Conservation (phyloP, 306 rosid species). For the Quercus parvula region DNA sequence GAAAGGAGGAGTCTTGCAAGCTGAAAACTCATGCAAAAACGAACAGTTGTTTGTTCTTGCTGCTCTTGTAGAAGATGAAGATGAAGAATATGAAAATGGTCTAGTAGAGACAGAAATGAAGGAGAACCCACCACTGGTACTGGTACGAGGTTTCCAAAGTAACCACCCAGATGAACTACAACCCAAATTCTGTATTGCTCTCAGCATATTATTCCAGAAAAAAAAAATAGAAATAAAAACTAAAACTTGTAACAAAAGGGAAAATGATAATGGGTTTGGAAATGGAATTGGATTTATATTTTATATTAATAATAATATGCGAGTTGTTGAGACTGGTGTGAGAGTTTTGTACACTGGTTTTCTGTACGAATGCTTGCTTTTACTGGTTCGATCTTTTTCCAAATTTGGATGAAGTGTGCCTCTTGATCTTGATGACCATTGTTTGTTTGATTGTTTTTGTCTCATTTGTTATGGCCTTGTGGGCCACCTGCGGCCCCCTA, state of each 20-base stretch:
- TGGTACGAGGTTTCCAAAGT: constrained; percentile 39
- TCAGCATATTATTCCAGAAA: constrained; percentile 44
- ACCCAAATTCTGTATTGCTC: constrained; percentile 50
- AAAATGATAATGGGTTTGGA: background rate
- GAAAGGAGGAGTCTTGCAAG: constrained; percentile 35
- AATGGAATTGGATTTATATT: background rate
- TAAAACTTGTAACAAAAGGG: background rate
- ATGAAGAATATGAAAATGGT: constrained; percentile 23
- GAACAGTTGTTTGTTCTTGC: constrained; percentile 12
- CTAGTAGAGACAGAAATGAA: constrained; percentile 34
- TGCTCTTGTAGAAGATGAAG: constrained; percentile 19
- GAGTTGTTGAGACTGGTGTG: too few relatives aligned
- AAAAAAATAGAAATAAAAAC: background rate
- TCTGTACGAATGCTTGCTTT: background rate
- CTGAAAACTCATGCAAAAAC: background rate
- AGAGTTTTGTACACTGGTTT: background rate
- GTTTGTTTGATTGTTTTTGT: too few relatives aligned
- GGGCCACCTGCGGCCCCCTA: background rate
- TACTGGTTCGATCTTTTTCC: background rate
- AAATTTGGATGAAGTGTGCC: background rate
- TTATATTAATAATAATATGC: background rate
- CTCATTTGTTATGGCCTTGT: background rate
- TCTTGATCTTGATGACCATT: background rate
- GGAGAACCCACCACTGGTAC: constrained; percentile 27
- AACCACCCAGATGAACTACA: constrained; percentile 50